These are phyloP conservation scores for Jacaranda mimosifolia DNA, from an alignment of 257 asterid genomes.

Conservation along the genomic window DNA sequence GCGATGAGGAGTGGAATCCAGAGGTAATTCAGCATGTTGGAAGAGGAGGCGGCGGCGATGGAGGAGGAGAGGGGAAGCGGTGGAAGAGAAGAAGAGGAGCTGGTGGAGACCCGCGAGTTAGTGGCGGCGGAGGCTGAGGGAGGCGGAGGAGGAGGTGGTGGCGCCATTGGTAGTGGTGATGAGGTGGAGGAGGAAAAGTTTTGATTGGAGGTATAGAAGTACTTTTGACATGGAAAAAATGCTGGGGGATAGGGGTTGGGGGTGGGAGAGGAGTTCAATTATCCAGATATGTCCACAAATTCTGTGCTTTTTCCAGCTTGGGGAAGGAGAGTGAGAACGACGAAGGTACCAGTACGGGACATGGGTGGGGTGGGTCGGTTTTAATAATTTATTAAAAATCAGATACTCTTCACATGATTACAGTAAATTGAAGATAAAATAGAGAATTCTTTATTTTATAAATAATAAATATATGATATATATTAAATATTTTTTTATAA, in stretches of 20 bases:
- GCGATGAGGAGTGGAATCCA: conserved; percentile 64
- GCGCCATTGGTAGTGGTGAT: conserved; percentile 23
- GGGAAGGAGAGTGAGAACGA: too few species aligned
- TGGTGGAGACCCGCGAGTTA: conserved; percentile 21
- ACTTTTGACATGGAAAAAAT: conserved; percentile 36
- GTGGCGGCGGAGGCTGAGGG: conserved; percentile 22
- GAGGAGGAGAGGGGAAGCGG: conserved; percentile 24
- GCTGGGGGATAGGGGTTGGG: not conserved
- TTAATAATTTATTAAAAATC: too few species aligned
- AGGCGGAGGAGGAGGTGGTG: conserved; percentile 21
- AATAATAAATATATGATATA: too few species aligned
- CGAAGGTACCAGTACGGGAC: too few species aligned
- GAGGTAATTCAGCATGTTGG: conserved; percentile 52
- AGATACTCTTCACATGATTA: too few species aligned
- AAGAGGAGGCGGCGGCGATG: conserved; percentile 37
- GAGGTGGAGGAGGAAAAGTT: not conserved
- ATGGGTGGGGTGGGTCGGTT: too few species aligned
- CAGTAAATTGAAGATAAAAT: too few species aligned
- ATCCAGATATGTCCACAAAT: not conserved
- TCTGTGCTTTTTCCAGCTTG: not conserved
- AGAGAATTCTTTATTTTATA: too few species aligned
- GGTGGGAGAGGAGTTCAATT: not conserved
- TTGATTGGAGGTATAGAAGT: not conserved
- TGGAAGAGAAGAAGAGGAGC: conserved; percentile 25
- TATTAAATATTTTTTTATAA: too few species aligned